Evolutionary conservation across 768 basidiomycete species (phyloP).

Genomic region (Infundibulicybe gibba): DNA sequence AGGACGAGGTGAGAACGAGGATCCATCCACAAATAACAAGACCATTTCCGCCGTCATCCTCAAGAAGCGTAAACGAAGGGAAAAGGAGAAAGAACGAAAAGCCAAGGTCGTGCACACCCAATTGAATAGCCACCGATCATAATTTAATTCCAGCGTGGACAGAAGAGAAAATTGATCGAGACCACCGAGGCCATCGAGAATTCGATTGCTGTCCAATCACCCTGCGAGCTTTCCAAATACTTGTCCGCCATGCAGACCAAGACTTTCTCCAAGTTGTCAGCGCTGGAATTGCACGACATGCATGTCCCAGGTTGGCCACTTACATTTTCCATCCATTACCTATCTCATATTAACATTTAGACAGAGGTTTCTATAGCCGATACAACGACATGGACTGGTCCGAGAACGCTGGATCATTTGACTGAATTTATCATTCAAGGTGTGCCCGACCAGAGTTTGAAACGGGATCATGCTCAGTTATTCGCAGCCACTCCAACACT

Average conservation of each 20-base stretch:
- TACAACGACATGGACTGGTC: conserved; percentile 68
- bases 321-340: conserved; percentile 12
- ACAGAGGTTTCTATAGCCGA: conserved; percentile 73
- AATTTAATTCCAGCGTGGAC: conserved; percentile 8
- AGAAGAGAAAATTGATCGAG: conserved; percentile 69
- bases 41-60: too few relatives aligned
- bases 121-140: background rate
- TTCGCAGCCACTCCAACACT: conserved; percentile 63
- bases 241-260: conserved; percentile 65
- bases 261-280: conserved; percentile 63
- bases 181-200: conserved; percentile 28
- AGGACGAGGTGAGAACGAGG: conserved; percentile 24
- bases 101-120: conserved; percentile 47
- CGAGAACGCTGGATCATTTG: conserved; percentile 68
- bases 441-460: conserved; percentile 23
- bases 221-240: conserved; percentile 57
- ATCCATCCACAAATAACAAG: too few relatives aligned
- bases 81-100: conserved; percentile 71
- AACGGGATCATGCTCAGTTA: background rate
- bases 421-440: conserved; percentile 75
- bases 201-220: conserved; percentile 56
- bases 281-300: conserved; percentile 78
- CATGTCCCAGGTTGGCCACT: conserved; percentile 68
- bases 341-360: conserved; percentile 47
- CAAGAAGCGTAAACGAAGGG: conserved; percentile 72